Evolutionary conservation across 1,139 yeast species (phyloP).

Genomic region (Candida sojae): DNA sequence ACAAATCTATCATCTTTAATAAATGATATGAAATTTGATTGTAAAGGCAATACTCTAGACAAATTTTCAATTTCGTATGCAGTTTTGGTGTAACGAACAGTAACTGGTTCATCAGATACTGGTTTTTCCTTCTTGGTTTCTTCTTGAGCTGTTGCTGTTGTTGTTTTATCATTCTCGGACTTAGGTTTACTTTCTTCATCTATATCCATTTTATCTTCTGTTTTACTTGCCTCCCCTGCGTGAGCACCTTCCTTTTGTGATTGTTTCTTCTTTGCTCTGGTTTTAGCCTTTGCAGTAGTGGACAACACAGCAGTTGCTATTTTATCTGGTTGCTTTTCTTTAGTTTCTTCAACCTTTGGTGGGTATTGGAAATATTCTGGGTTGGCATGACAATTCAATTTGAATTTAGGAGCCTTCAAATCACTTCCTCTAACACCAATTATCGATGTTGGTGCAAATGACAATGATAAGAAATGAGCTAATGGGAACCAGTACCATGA

Average conservation of each 20-base stretch:
- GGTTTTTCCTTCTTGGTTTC: conserved; percentile 24
- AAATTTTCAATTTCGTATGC: conserved; percentile 75
- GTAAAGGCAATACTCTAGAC: conserved; percentile 91
- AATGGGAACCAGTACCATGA: conserved; percentile 99
- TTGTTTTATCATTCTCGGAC: conserved; percentile 22
- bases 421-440: conserved; percentile 77
- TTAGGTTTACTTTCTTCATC: conserved; percentile 30
- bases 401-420: conserved; percentile 83
- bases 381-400: conserved; percentile 78
- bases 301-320: conserved; percentile 92
- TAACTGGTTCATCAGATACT: conserved; percentile 29
- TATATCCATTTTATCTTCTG: conserved; percentile 32
- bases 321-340: conserved; percentile 85
- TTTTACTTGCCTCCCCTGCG: conserved; percentile 26
- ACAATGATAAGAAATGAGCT: conserved; percentile 87
- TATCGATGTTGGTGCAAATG: conserved; percentile 90
- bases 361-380: conserved; percentile 86
- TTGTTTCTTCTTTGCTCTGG: conserved; percentile 79
- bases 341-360: conserved; percentile 78
- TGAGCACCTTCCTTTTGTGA: conserved; percentile 48
- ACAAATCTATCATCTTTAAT: conserved; percentile 72
- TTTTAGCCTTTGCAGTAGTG: conserved; percentile 90
- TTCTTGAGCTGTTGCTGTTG: conserved; percentile 17
- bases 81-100: conserved; percentile 50
- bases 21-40: conserved; percentile 80